Conservation (phyloP, 306 rosid species). For the Castanea crenata region DNA sequence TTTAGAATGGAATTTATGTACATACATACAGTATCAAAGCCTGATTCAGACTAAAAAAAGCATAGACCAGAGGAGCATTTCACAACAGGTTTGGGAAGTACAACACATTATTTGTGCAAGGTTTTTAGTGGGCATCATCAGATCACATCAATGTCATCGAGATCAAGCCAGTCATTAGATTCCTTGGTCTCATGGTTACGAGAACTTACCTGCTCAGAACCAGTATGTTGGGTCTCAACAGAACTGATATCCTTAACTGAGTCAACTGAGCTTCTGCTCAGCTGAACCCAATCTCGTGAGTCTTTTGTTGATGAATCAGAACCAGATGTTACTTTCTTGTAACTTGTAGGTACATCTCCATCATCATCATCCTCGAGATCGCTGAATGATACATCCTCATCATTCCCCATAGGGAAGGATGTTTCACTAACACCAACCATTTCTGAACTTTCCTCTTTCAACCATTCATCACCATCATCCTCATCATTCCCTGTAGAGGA, state of each 20-base stretch:
- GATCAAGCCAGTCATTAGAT: constrained; percentile 88
- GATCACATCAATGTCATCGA: constrained; percentile 80
- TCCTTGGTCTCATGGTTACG: constrained; percentile 64
- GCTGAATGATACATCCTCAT: constrained; percentile 93
- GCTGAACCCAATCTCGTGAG: constrained; percentile 92
- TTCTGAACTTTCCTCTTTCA: constrained; percentile 84
- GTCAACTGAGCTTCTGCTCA: constrained; percentile 62
- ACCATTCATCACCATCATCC: constrained; percentile 95
- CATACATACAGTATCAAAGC: constrained; percentile 45
- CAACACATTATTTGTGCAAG: constrained; percentile 23
- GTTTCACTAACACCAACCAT: constrained; percentile 62
- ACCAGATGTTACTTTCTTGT: constrained; percentile 63
- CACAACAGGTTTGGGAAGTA: constrained; percentile 44
- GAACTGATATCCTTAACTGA: constrained; percentile 62
- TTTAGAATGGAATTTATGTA: constrained; percentile 47
- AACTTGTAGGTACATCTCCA: constrained; percentile 44
- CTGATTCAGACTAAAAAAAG: constrained; percentile 38
- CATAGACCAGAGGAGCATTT: constrained; percentile 48
- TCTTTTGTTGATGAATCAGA: constrained; percentile 88
- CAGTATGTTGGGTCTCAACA: constrained; percentile 43
- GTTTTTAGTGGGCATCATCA: constrained; percentile 34
- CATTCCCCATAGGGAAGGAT: constrained; percentile 55
- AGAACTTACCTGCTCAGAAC: constrained; percentile 56
- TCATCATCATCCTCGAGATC: constrained; percentile 98
- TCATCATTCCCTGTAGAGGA: constrained; percentile 55